Evolutionary conservation across 306 rosid genomes (phyloP), one percentile per base, ranked within the genome.

Genomic region (Inga leiocalycina): DNA sequence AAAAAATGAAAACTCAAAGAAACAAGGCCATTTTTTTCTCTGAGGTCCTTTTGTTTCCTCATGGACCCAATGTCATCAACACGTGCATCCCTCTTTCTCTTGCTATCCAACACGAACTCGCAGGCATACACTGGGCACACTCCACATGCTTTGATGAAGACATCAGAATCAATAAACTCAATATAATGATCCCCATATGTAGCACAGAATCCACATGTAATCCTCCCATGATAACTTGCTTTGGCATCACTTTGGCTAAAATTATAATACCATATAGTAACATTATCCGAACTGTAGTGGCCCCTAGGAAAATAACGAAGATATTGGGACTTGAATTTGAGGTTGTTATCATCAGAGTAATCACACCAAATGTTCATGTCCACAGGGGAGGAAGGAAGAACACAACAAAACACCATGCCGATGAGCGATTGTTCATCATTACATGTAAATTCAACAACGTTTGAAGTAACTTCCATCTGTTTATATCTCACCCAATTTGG

Each of bases 381-480:
- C n/a, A n/a, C n/a, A n/a, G n/a, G n/a, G n/a, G n/a, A n/a, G n/a
- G n/a, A n/a, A n/a, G n/a, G 11, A 41, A 41, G 74, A 69, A 69
- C 32, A 41, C 6, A 69, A 16, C 54, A 79, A 75, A 66, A 86
- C 43, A 82, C 24, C 9, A 86, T 75, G 6, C 84, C 89, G 4
- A 48, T 10, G 37, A 48, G 39, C 30, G 76, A 11, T 6, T 59
- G 44, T 27, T 12, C 10, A 71, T 74, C 75, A 49, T 10, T 57
- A 0, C 27, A 19, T 9, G 84, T 71, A 34, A 82, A 75, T 10
- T 62, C 69, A 73, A 75, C 2, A 52, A 41, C 62, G 32, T 67
- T 59, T 27, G 19, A 56, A 11, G 84, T 11, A 16, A 30, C 39
- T 16, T 71, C 14, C 10, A 71, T 81, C 34, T 2, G 48, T 3